phyloP scores from a whole-genome alignment of 1,284 basidiomycete genomes.

The Rhodotorula sp. region DNA sequence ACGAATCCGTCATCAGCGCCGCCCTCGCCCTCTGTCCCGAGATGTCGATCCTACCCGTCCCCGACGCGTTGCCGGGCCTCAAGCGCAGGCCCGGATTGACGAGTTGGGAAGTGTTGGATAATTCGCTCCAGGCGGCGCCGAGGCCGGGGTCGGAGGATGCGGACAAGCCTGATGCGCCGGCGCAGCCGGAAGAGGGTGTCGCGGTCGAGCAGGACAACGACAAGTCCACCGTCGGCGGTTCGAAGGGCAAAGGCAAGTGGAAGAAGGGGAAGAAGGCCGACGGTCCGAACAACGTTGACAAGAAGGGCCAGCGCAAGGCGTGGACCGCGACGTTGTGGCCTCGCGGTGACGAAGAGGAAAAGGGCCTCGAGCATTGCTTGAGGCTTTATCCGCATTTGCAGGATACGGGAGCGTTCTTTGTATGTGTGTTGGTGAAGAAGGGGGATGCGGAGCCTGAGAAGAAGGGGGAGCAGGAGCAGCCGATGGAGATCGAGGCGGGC shows the following conservation, averaged over 20 bases:
- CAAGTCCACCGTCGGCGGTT: conserved; percentile 35
- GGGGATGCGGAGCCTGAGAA: conserved; percentile 29
- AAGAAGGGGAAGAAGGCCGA: conserved; percentile 30
- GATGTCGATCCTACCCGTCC: conserved; percentile 79
- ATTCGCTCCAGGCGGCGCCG: conserved; percentile 38
- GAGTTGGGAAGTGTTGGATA: conserved; percentile 64
- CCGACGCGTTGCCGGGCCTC: conserved; percentile 67
- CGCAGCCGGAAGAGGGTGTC: conserved; percentile 1
- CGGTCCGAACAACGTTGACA: conserved; percentile 26
- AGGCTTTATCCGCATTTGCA: conserved; percentile 93
- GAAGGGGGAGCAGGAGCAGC: conserved; percentile 3
- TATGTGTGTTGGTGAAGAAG: conserved; percentile 75
- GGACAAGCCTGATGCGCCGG: background rate
- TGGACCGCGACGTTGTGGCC: conserved; percentile 76
- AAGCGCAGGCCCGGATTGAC: conserved; percentile 71
- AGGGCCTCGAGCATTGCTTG: conserved; percentile 69
- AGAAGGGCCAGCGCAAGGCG: conserved; percentile 57
- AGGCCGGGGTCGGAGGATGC: conserved; percentile 20
- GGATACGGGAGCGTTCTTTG: conserved; percentile 96
- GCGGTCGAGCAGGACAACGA: conserved; percentile 26
- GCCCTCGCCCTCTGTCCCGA: conserved; percentile 70
- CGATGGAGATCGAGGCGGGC: background rate
- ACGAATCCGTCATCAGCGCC: conserved; percentile 91
- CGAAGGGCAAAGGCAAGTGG: background rate
- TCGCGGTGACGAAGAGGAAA: conserved; percentile 61